These are phyloP conservation scores for Hericium coralloides DNA, from an alignment of 768 basidiomycete species.

Conservation along the genomic window DNA sequence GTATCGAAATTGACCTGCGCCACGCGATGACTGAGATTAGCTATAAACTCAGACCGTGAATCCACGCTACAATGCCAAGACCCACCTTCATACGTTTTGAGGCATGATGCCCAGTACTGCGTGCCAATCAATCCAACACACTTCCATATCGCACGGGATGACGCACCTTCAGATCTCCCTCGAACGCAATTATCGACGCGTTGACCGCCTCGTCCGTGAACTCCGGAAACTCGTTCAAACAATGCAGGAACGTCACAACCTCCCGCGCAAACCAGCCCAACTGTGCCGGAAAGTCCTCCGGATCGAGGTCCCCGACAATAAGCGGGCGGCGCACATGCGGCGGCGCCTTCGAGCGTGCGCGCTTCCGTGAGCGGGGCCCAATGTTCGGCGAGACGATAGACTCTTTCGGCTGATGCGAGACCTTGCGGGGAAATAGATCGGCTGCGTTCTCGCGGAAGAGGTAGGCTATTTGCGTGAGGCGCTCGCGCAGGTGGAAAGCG, in stretches of 20 bases:
- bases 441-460: constrained; percentile 72
- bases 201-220: constrained; percentile 68
- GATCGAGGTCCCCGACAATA: constrained; percentile 48
- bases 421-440: constrained; percentile 64
- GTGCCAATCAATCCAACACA: neutral
- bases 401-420: constrained; percentile 35
- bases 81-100: constrained; percentile 53
- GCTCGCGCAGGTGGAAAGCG: constrained; percentile 60
- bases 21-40: neutral
- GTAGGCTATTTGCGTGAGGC: constrained; percentile 58
- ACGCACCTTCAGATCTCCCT: constrained; percentile 57
- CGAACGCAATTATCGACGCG: constrained; percentile 55
- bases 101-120: constrained; percentile 70
- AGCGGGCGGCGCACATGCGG: constrained; percentile 45
- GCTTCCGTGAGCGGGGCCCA: constrained; percentile 22
- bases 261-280: constrained; percentile 55
- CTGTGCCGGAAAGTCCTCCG: constrained; percentile 59
- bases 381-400: constrained; percentile 27
- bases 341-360: constrained; percentile 22
- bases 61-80: neutral
- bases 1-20: constrained; percentile 58
- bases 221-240: constrained; percentile 73
- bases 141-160: constrained; percentile 1
- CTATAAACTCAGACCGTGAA: neutral
- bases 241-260: constrained; percentile 57